Evolutionary conservation across 176 grass and related monocot species (phyloP).

Genomic region (Sorghum bicolor): DNA sequence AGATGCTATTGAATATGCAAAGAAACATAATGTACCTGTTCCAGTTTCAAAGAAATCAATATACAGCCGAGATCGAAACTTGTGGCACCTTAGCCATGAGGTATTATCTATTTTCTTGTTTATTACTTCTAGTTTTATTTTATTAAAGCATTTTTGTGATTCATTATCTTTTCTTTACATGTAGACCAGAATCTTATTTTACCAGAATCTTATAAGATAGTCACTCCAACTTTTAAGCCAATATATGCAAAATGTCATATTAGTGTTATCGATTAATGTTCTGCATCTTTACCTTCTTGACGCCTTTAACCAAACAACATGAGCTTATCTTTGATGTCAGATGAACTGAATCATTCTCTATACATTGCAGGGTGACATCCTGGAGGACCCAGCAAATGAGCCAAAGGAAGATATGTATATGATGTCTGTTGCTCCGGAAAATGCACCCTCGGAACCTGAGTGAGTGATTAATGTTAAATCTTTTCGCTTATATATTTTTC

Average conservation of each 20-base stretch:
- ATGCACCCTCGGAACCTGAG: conserved; percentile 76
- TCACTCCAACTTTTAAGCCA: not conserved
- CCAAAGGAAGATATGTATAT: conserved; percentile 99
- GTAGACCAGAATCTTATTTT: not conserved
- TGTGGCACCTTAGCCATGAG: conserved; percentile 99
- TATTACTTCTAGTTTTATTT: not conserved
- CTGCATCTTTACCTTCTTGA: not conserved
- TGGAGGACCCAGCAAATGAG: conserved; percentile 93
- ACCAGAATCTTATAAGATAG: not conserved
- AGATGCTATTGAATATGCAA: conserved; percentile 97
- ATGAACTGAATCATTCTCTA: not conserved
- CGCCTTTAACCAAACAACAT: not conserved
- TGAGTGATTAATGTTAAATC: conserved; percentile 34
- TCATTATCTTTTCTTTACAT: not conserved
- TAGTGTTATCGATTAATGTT: not conserved
- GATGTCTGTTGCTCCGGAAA: conserved; percentile 85
- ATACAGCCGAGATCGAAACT: conserved; percentile 95
- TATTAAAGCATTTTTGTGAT: not conserved
- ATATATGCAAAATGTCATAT: not conserved
- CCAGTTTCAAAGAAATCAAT: conserved; percentile 97
- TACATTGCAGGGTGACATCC: conserved; percentile 85
- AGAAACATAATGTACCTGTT: conserved; percentile 82
- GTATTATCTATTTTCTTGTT: conserved; percentile 38
- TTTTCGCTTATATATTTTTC: not conserved
- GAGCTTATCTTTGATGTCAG: not conserved